Evolutionary conservation across 2,329 filamentous ascomycete genomes (phyloP), one percentile per base, ranked within the genome.

Genomic region (Xylariaceae sp.): DNA sequence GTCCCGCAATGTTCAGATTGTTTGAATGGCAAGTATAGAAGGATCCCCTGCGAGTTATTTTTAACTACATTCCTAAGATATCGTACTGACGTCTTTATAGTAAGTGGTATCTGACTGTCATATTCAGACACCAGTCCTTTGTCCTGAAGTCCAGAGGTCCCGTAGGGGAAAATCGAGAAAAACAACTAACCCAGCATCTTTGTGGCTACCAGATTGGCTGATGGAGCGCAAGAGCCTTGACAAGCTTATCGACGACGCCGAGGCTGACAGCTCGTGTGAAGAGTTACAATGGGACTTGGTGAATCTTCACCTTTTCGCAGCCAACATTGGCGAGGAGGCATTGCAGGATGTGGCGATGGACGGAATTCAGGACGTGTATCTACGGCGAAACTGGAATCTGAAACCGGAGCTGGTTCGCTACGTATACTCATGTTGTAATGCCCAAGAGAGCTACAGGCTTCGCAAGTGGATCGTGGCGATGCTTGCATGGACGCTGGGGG

Each of bases 391-490:
- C 71, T 83, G 80, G 79, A 78, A 82, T 59, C 76, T 83, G 50
- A 75, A 75, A 3, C 74, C 78, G 1, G 68, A 69, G 22, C 74
- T 84, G 44, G 67, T 83, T 50, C 65, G 67, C 48, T 80, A 76
- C 55, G 71, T 83, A 11, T 84, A 83, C 66, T 73, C 68, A n/a
- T 73, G 78, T 56, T 80, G 78, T 63, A 75, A 80, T 45, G 65
- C 75, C 12, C 64, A 73, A 28, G 71, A 75, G 34, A 73, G 79
- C 47, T 73, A 78, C 39, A 75, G 80, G 10, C 70, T 84, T 38
- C 77, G 81, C 44, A 77, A 79, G 57, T 84, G 81, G 81, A 75
- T 79, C 48, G 79, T 83, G 6, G 80, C 81, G 52, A 83, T 83
- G 79, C 73, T 81, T 13, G 79, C 79, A n/a, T 83, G 79, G 73